Percentiles rank a stretch among this genome's conserved stretches.
Evolutionary conservation across 306 rosid genomes (phyloP).

Genomic region (Fragaria vesca): DNA sequence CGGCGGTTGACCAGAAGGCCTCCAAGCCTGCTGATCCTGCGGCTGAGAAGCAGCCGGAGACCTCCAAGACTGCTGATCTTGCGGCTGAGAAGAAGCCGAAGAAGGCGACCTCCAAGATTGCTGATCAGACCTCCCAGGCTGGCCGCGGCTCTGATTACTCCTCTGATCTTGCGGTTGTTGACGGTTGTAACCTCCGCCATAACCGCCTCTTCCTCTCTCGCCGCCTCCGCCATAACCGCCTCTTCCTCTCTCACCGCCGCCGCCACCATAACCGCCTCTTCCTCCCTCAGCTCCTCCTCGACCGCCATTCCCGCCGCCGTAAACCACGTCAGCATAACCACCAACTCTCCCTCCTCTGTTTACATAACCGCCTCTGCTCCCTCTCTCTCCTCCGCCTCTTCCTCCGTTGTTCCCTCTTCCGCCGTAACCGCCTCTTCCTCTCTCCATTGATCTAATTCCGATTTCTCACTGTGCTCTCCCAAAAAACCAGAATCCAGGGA

Average conservation of each 20-base stretch:
- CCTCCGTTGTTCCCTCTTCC: not conserved
- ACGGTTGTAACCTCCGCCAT: not conserved
- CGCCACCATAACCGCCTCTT: conserved; percentile 1
- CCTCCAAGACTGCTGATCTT: not conserved
- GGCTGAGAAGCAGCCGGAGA: not conserved
- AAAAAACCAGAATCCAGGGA: not conserved
- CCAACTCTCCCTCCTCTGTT: not conserved
- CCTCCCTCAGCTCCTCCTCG: not conserved
- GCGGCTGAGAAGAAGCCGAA: not conserved
- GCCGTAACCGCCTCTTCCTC: conserved; percentile 17
- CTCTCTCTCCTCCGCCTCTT: conserved; percentile 1
- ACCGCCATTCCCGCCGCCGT: not conserved
- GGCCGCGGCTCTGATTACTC: not conserved
- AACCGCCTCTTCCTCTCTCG: conserved; percentile 1
- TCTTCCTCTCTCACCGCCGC: not conserved
- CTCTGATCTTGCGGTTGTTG: not conserved
- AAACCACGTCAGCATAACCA: not conserved
- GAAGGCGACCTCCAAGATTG: not conserved
- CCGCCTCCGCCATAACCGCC: not conserved
- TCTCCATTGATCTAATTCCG: conserved; percentile 8
- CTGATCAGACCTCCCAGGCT: not conserved
- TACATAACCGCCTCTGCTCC: not conserved
- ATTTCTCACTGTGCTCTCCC: not conserved
- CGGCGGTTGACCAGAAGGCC: not conserved
- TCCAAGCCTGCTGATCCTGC: not conserved